Conservation (phyloP, 257 asterid species). For the Gardenia jasminoides region DNA sequence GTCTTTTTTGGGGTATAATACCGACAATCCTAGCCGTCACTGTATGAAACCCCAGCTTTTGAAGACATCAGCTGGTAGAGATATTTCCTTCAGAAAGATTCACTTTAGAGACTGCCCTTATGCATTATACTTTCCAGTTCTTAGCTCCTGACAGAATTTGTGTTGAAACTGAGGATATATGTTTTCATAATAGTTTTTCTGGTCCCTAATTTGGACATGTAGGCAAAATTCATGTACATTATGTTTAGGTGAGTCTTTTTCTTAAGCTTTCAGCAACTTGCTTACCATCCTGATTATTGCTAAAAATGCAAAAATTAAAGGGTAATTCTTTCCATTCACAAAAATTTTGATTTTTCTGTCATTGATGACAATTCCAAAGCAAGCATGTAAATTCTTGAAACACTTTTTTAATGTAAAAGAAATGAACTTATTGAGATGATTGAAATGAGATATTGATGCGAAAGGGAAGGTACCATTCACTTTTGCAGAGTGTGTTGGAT, state of each 20-base stretch:
- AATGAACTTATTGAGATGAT: not conserved
- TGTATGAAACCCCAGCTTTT: not conserved
- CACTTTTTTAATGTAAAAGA: not conserved
- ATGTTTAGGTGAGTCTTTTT: too few relatives aligned
- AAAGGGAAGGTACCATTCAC: conserved; percentile 18
- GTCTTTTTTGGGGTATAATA: not conserved
- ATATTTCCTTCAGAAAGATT: too few relatives aligned
- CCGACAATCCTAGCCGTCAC: not conserved
- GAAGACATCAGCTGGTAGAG: not conserved
- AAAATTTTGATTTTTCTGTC: too few relatives aligned
- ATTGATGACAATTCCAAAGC: too few relatives aligned
- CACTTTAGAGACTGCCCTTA: too few relatives aligned
- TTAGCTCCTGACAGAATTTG: not conserved
- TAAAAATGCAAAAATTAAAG: not conserved
- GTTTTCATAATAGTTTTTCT: too few relatives aligned
- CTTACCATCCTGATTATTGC: too few relatives aligned
- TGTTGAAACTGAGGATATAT: too few relatives aligned
- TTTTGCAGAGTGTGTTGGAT: conserved; percentile 79
- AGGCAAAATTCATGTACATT: too few relatives aligned
- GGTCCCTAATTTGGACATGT: too few relatives aligned
- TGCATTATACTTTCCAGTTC: not conserved
- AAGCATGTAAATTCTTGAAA: too few relatives aligned
- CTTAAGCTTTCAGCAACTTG: too few relatives aligned
- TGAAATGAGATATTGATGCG: conserved; percentile 1
- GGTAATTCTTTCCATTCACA: not conserved